phyloP scores from a whole-genome alignment of 2,329 filamentous ascomycete species.

The Cladophialophora psammophila region DNA sequence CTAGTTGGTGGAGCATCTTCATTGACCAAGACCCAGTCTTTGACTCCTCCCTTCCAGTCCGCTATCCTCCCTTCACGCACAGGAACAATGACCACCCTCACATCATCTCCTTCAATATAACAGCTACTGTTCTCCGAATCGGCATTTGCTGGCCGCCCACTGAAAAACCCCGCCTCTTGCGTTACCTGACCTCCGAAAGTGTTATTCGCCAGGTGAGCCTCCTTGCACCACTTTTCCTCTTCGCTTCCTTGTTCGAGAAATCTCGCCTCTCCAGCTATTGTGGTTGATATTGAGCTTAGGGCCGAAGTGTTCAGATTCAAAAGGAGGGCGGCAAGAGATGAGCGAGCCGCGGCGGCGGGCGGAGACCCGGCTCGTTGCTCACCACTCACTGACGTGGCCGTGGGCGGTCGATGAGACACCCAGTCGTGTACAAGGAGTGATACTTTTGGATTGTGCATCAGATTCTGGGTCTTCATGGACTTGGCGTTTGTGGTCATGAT shows the following conservation, averaged over 20 bases:
- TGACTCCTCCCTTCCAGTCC: constrained; percentile 93
- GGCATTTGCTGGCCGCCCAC: constrained; percentile 46
- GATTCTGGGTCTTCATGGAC: constrained; percentile 75
- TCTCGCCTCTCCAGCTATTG: constrained; percentile 86
- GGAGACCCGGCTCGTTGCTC: constrained; percentile 64
- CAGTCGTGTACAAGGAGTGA: constrained; percentile 97
- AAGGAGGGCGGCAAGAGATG: constrained; percentile 80
- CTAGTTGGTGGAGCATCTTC: constrained; percentile 39
- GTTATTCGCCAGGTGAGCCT: constrained; percentile 88
- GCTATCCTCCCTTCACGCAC: constrained; percentile 87
- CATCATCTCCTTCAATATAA: constrained; percentile 82
- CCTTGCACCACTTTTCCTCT: constrained; percentile 83
- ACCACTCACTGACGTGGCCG: constrained; percentile 61
- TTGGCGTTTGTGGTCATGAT: constrained; percentile 90
- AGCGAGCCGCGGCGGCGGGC: constrained; percentile 67
- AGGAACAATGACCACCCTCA: constrained; percentile 83
- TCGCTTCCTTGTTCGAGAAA: constrained; percentile 76
- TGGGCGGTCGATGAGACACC: constrained; percentile 90
- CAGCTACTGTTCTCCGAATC: constrained; percentile 53
- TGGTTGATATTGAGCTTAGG: constrained; percentile 86
- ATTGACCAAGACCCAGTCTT: constrained; percentile 70
- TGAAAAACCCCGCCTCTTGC: constrained; percentile 58
- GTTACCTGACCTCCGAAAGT: constrained; percentile 70
- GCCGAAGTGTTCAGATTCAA: constrained; percentile 90
- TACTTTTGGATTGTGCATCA: constrained; percentile 83